phyloP scores from a whole-genome alignment of 129 eudicot genomes.

The Artemisia annua region DNA sequence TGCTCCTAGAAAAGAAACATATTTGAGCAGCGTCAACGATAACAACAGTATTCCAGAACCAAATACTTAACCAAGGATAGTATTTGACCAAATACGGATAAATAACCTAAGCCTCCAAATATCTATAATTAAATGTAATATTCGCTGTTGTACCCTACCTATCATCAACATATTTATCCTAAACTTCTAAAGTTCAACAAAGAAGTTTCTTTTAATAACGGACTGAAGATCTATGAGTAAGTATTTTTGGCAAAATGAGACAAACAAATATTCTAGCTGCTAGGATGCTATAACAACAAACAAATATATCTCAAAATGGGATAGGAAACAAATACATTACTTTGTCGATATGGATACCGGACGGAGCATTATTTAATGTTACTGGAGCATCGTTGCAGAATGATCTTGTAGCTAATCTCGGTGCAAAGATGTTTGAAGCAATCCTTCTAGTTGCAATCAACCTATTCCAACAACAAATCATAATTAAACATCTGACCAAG shows the following conservation, averaged over 20 bases:
- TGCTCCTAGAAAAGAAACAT: conserved; percentile 31
- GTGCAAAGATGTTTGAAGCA: conserved; percentile 27
- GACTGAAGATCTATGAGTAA: not conserved
- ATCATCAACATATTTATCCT: too few species aligned
- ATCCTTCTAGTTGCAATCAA: conserved; percentile 43
- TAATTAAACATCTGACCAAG: not conserved
- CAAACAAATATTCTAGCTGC: not conserved
- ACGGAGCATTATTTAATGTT: conserved; percentile 30
- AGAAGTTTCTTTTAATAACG: too few species aligned
- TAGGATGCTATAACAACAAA: conserved; percentile 11
- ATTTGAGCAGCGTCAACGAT: not conserved
- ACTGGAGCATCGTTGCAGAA: conserved; percentile 42
- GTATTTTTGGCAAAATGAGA: not conserved
- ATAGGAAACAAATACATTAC: conserved; percentile 26
- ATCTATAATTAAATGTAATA: not conserved
- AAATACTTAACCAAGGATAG: not conserved
- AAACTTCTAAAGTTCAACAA: too few species aligned
- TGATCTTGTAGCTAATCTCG: conserved; percentile 37
- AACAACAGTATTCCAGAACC: not conserved
- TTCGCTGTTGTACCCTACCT: too few species aligned
- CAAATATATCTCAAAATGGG: conserved; percentile 4
- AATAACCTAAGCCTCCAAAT: conserved; percentile 3
- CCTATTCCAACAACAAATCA: conserved; percentile 29
- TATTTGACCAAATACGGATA: not conserved
- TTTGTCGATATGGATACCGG: conserved; percentile 23